A percentile compares a stretch with the other conserved stretches of the same genome.
Evolutionary conservation across 2,329 filamentous ascomycete genomes (phyloP).

Genomic region (Clonostachys rosea): DNA sequence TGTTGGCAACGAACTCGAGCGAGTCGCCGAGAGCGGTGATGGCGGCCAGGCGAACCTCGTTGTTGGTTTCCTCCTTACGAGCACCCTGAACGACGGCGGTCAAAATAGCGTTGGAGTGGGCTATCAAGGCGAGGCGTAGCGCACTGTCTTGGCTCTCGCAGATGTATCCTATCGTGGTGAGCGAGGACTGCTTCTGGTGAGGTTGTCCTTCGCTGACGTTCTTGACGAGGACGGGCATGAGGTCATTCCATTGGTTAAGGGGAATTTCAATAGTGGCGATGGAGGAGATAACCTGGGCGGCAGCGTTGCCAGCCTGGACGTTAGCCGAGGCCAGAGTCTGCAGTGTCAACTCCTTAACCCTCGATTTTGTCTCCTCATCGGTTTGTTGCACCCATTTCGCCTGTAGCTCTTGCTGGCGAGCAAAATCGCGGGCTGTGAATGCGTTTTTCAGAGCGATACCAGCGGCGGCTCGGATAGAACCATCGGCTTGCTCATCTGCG

Average conservation of each 20-base stretch:
- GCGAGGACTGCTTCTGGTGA: conserved; percentile 87
- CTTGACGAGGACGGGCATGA: conserved; percentile 84
- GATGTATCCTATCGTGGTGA: conserved; percentile 97
- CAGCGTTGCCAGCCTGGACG: conserved; percentile 77
- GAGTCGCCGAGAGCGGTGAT: conserved; percentile 94
- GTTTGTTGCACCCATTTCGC: conserved; percentile 87
- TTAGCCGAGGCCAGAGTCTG: conserved; percentile 80
- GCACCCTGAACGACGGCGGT: conserved; percentile 97
- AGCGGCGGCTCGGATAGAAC: conserved; percentile 86
- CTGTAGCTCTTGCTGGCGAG: conserved; percentile 85
- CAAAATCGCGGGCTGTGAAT: conserved; percentile 88
- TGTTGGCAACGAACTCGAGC: conserved; percentile 94
- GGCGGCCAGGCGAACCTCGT: conserved; percentile 85
- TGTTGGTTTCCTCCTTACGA: conserved; percentile 90
- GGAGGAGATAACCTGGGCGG: conserved; percentile 91
- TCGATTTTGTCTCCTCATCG: conserved; percentile 74
- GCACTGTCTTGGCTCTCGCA: conserved; percentile 93
- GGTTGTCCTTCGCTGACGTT: conserved; percentile 85
- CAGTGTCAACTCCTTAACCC: conserved; percentile 87
- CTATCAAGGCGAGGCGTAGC: conserved; percentile 71
- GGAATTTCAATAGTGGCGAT: conserved; percentile 95
- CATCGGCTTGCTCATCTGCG: conserved; percentile 80
- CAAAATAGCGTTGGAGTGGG: conserved; percentile 95
- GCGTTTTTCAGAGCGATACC: conserved; percentile 98
- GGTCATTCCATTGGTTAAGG: conserved; percentile 85